Percentiles rank a stretch among this genome's conserved stretches.
Evolutionary conservation across 2,329 filamentous ascomycete species (phyloP).

Genomic region (Claviceps sp.): DNA sequence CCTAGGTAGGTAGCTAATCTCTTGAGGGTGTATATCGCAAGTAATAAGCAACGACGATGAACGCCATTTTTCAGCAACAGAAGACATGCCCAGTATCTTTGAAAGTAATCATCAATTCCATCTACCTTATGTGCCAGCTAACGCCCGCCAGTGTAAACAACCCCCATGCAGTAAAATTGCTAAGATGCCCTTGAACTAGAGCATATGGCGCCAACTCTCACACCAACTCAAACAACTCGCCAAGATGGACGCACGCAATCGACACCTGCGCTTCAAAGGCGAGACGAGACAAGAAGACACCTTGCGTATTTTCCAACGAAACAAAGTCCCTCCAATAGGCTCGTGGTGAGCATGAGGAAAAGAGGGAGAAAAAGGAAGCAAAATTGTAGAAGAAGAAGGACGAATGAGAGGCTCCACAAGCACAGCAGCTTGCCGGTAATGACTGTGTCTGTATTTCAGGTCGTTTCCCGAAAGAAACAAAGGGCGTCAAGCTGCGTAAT

Average conservation of each 20-base stretch:
- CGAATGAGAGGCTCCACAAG: not conserved
- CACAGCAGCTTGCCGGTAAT: not conserved
- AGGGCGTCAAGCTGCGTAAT: not conserved
- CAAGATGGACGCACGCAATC: not conserved
- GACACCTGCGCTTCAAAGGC: not conserved
- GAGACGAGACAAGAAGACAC: not conserved
- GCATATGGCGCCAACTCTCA: not conserved
- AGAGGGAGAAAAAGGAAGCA: not conserved
- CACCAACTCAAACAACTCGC: not conserved
- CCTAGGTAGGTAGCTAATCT: no score
- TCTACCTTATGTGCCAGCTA: slow-evolving; percentile 10
- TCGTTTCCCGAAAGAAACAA: not conserved
- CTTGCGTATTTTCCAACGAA: slow-evolving; percentile 2
- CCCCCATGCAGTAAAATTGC: not conserved
- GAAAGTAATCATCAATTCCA: slow-evolving; percentile 8
- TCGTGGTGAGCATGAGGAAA: not conserved
- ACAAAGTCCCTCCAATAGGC: not conserved
- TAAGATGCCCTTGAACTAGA: not conserved
- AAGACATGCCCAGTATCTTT: not conserved
- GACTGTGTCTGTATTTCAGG: not conserved
- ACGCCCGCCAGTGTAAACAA: slow-evolving; percentile 5
- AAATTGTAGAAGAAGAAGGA: no score
- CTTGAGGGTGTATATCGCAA: not conserved
- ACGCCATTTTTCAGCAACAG: not conserved
- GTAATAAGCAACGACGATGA: not conserved